Evolutionary conservation across 2,329 filamentous ascomycete genomes (phyloP), one percentile per base, ranked within the genome.

Genomic region (Simplicillium aogashimaense): DNA sequence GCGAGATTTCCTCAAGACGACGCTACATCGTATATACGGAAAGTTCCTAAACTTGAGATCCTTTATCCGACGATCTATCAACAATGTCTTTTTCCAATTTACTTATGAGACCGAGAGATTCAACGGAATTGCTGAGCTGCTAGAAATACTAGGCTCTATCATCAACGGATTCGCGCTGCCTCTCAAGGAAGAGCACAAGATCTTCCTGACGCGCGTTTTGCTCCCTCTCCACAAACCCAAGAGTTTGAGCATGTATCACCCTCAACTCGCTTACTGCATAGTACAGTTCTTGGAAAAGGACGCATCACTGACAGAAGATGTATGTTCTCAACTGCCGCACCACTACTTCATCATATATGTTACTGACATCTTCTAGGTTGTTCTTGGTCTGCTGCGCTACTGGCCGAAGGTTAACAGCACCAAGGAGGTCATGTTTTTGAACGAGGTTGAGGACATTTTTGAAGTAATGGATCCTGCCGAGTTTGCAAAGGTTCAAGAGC

Each of bases 71-170:
- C 81, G 92, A 53, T 98, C 92, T 42, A 98, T 98, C 74, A 98
- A 98, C 77, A 97, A 98, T 56, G 92, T 98, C 53, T 98, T 98
- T 69, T 98, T 98, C 74, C 92, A 98, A 59, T 98, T 98, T 63
- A 89, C 88, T 45, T 98, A 98, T 60, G 92, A 98, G 65, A 98
- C 92, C 4, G 92, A 98, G 64, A 78, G 92, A 43, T 97, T 98
- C 69, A 98, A 98, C 54, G 92, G 92, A 40, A 95, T 98, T 55
- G 92, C 92, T 3, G 92, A 98, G 62, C 71, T 98, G 25, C 74
- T 98, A 29, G 92, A 98, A 60, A 98, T 98, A 50, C 70, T 98
- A 38, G 92, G 92, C 25, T 97, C 92, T 48, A 98, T 98, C 56
- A 98, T 98, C 72, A 98, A 98, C 59, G 92, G 92, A 35, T 98